Evolutionary conservation across 495 filamentous ascomycete genomes (phyloP).

Genomic region (Delitschia confertaspora): DNA sequence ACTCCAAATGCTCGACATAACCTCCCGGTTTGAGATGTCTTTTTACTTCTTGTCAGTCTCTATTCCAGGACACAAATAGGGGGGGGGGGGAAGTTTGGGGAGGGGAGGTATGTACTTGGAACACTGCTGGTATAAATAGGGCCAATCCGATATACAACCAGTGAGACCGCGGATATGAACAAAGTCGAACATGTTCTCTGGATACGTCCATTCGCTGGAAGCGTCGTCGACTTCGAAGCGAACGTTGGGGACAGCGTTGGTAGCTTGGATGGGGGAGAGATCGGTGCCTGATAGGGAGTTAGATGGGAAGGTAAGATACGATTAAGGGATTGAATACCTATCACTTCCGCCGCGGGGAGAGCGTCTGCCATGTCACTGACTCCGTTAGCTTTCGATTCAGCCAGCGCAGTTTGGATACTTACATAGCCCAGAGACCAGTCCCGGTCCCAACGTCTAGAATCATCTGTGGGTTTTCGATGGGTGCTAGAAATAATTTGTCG

Average conservation of each 20-base stretch:
- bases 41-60: not conserved
- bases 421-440: slow-evolving; percentile 34
- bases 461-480: slow-evolving; percentile 27
- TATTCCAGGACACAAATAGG: not conserved
- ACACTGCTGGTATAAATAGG: slow-evolving; percentile 13
- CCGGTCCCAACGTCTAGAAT: slow-evolving; percentile 34
- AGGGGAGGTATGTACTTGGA: slow-evolving; percentile 11
- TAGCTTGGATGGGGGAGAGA: slow-evolving; percentile 24
- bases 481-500: slow-evolving; percentile 30
- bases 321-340: slow-evolving; percentile 8
- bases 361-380: slow-evolving; percentile 26
- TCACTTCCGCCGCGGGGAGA: slow-evolving; percentile 22
- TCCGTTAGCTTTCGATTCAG: not conserved
- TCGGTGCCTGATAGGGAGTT: slow-evolving; percentile 12
- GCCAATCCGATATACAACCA: slow-evolving; percentile 24
- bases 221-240: slow-evolving; percentile 30
- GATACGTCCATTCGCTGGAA: slow-evolving; percentile 24
- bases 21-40: slow-evolving; percentile 26
- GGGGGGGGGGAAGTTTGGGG: slow-evolving; percentile 2
- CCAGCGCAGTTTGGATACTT: not conserved
- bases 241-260: slow-evolving; percentile 25
- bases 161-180: slow-evolving; percentile 26
- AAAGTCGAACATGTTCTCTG: slow-evolving; percentile 23
- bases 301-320: not conserved
- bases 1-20: slow-evolving; percentile 25